Evolutionary conservation across 2,329 filamentous ascomycete species (phyloP).

Genomic region (Penicillium aurantiogriseum): DNA sequence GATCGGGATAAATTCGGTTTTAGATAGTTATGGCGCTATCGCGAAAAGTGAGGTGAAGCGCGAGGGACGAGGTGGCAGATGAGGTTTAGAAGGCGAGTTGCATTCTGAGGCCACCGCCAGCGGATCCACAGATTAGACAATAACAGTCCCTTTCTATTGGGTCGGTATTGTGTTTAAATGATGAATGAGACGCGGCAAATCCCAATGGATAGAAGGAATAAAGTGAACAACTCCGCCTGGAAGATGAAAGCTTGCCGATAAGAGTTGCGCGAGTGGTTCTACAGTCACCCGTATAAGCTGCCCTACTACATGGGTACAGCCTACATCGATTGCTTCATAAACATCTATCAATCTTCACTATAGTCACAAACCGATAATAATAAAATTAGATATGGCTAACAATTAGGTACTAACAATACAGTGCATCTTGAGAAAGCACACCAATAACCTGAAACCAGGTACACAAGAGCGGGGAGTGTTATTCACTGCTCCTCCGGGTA

Average conservation of each 20-base stretch:
- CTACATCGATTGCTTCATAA: background rate
- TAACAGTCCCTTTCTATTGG: background rate
- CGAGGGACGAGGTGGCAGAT: background rate
- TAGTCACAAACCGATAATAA: background rate
- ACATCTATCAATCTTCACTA: background rate
- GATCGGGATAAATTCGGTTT: background rate
- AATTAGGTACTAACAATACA: background rate
- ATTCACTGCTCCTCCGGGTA: constrained; percentile 22
- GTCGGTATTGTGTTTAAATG: background rate
- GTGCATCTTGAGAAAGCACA: background rate
- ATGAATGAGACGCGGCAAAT: background rate
- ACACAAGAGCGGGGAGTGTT: constrained; percentile 19
- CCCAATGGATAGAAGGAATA: background rate
- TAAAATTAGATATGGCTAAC: background rate
- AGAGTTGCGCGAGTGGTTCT: constrained; percentile 19
- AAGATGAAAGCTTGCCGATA: constrained; percentile 18
- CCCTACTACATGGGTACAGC: too few species aligned
- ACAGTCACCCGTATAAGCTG: constrained; percentile 16
- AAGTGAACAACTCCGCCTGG: background rate
- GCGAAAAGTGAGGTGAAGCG: background rate
- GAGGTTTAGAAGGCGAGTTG: constrained; percentile 6
- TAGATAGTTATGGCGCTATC: background rate
- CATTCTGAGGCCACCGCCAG: constrained; percentile 17
- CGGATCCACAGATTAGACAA: constrained; percentile 1
- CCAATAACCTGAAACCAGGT: constrained; percentile 6